phyloP scores from a whole-genome alignment of 75 land plant genomes.

The Sequoiadendron giganteum region DNA sequence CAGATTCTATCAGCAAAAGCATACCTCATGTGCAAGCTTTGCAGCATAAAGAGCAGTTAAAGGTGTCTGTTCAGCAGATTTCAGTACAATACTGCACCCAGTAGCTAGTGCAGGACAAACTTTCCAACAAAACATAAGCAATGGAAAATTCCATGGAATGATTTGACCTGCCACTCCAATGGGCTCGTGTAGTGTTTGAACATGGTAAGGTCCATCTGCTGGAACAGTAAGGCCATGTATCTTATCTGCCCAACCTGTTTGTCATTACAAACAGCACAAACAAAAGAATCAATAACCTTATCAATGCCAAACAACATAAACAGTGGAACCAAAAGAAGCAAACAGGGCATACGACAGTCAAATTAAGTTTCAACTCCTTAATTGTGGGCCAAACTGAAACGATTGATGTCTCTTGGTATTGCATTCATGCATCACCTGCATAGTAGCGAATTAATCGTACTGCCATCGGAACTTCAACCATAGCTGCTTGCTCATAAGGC shows the following conservation, averaged over 20 bases:
- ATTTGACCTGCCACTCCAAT: slow-evolving; percentile 96
- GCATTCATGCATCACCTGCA: slow-evolving; percentile 47
- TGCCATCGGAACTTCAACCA: slow-evolving; percentile 60
- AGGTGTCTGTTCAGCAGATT: slow-evolving; percentile 85
- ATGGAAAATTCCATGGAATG: slow-evolving; percentile 97
- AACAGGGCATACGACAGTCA: neutral
- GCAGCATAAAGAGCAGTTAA: slow-evolving; percentile 58
- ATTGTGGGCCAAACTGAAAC: neutral
- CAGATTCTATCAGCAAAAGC: neutral
- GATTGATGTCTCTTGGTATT: neutral
- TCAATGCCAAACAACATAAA: neutral
- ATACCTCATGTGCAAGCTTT: slow-evolving; percentile 69
- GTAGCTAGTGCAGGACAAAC: slow-evolving; percentile 74
- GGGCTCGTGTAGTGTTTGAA: slow-evolving; percentile 83
- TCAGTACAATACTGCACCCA: slow-evolving; percentile 75
- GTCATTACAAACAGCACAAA: neutral
- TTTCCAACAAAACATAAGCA: slow-evolving; percentile 87
- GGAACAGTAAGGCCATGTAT: slow-evolving; percentile 81
- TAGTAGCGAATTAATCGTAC: slow-evolving; percentile 62
- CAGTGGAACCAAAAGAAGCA: neutral
- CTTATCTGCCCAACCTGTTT: slow-evolving; percentile 96
- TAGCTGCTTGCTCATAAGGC: slow-evolving; percentile 62
- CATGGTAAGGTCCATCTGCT: slow-evolving; percentile 67
- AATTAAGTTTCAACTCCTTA: neutral
- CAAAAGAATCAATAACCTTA: neutral